phyloP scores from a whole-genome alignment of 768 basidiomycete species.

The Imleria badia region DNA sequence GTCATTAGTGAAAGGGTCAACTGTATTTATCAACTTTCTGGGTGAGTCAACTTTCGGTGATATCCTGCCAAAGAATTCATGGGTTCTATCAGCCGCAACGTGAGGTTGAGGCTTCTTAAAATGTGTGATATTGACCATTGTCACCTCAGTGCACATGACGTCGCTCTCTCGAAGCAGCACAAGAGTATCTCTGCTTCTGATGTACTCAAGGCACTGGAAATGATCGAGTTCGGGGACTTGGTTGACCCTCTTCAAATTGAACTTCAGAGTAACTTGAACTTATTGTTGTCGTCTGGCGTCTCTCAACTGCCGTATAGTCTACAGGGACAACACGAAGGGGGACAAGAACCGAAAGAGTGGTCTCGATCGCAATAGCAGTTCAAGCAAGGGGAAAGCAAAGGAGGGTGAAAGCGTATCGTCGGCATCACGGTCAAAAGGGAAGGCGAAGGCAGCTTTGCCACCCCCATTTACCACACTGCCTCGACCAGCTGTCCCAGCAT shows the following conservation, averaged over 20 bases:
- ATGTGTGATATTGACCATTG: constrained; percentile 4
- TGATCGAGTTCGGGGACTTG: constrained; percentile 73
- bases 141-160: constrained; percentile 74
- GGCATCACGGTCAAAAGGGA: constrained; percentile 25
- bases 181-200: constrained; percentile 90
- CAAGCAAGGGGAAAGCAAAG: constrained; percentile 30
- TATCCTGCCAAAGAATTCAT: not conserved
- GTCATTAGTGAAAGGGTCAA: constrained; percentile 84
- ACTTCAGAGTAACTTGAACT: constrained; percentile 48
- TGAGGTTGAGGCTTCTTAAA: constrained; percentile 24
- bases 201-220: constrained; percentile 82
- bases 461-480: constrained; percentile 33
- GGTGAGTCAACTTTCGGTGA: constrained; percentile 44
- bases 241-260: constrained; percentile 62
- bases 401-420: constrained; percentile 34
- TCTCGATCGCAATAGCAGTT: constrained; percentile 26
- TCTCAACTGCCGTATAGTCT: constrained; percentile 43
- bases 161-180: constrained; percentile 79
- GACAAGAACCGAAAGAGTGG: constrained; percentile 48
- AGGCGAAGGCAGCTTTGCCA: constrained; percentile 32
- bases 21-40: constrained; percentile 93
- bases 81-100: constrained; percentile 41
- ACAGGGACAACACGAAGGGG: constrained; percentile 60
- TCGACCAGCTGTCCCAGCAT: constrained; percentile 28
- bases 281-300: not conserved